Conservation (phyloP, 1,284 basidiomycete species). For the Cryptococcus sp. region DNA sequence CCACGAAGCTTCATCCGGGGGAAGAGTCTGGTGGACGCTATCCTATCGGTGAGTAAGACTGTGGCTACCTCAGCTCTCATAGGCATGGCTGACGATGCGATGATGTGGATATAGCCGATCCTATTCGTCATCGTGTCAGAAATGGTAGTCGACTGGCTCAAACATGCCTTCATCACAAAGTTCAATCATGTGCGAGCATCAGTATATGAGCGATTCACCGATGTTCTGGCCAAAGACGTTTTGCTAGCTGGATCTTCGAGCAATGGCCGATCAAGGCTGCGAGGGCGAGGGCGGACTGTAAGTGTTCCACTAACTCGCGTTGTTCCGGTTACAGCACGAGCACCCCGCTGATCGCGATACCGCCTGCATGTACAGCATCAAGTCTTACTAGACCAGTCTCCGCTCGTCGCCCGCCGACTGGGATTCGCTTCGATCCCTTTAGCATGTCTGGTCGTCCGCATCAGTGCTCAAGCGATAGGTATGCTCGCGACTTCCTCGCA, state of each 20-base stretch:
- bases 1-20: slow-evolving; percentile 84
- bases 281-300: slow-evolving; percentile 66
- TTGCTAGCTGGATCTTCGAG: slow-evolving; percentile 66
- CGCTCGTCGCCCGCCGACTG: slow-evolving; percentile 86
- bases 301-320: slow-evolving; percentile 12
- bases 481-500: slow-evolving; percentile 60
- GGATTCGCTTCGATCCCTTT: slow-evolving; percentile 93
- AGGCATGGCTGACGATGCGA: slow-evolving; percentile 6
- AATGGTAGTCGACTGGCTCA: slow-evolving; percentile 96
- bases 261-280: slow-evolving; percentile 13
- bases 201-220: slow-evolving; percentile 93
- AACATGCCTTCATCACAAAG: slow-evolving; percentile 99
- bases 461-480: slow-evolving; percentile 74
- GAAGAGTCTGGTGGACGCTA: slow-evolving; percentile 70
- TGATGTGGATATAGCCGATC: slow-evolving; percentile 67
- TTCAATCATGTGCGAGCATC: slow-evolving; percentile 91
- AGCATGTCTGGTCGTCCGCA: slow-evolving; percentile 84
- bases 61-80: slow-evolving; percentile 52
- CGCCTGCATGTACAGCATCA: slow-evolving; percentile 56
- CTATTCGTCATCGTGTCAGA: slow-evolving; percentile 88
- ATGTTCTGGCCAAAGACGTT: slow-evolving; percentile 93
- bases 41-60: slow-evolving; percentile 71
- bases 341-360: neutral
- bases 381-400: slow-evolving; percentile 92
- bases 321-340: neutral